Conservation (phyloP, 257 asterid species). For the Forsythia suspensa region DNA sequence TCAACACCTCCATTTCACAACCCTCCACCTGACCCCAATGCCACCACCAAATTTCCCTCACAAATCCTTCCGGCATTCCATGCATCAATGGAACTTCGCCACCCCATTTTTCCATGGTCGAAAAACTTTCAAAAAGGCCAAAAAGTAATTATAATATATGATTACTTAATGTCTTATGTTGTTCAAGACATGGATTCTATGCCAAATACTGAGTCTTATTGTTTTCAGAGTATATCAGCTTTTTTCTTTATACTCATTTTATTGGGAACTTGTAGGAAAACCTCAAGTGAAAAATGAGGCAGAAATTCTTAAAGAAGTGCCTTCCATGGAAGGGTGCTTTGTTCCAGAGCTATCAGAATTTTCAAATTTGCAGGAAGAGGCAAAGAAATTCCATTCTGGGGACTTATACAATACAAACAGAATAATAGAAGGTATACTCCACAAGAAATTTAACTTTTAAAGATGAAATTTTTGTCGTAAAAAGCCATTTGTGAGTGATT, state of each 20-base stretch:
- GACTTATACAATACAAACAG: conserved; percentile 24
- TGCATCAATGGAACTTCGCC: conserved; percentile 28
- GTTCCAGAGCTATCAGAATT: conserved; percentile 7
- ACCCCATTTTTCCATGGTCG: neutral
- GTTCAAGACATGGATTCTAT: conserved; percentile 29
- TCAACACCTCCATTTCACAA: conserved; percentile 24
- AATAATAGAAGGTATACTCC: conserved; percentile 19
- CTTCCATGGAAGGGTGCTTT: conserved; percentile 16
- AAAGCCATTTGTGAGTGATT: too few species aligned
- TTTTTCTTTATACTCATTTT: conserved; percentile 5
- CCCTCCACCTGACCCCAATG: conserved; percentile 31
- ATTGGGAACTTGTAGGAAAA: conserved; percentile 16
- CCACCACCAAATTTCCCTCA: conserved; percentile 33
- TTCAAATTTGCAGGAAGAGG: neutral
- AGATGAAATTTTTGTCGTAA: too few species aligned
- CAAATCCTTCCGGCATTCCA: conserved; percentile 33
- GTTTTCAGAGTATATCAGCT: conserved; percentile 29
- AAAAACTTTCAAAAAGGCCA: neutral
- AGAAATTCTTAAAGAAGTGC: conserved; percentile 11
- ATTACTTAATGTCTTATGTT: conserved; percentile 26
- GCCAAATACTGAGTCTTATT: conserved; percentile 26
- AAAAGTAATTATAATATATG: conserved; percentile 30
- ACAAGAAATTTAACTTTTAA: too few species aligned
- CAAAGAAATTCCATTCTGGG: conserved; percentile 6
- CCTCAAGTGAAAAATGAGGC: conserved; percentile 9